Conservation (phyloP, 1,284 basidiomycete species). For the Moniliella sp. region DNA sequence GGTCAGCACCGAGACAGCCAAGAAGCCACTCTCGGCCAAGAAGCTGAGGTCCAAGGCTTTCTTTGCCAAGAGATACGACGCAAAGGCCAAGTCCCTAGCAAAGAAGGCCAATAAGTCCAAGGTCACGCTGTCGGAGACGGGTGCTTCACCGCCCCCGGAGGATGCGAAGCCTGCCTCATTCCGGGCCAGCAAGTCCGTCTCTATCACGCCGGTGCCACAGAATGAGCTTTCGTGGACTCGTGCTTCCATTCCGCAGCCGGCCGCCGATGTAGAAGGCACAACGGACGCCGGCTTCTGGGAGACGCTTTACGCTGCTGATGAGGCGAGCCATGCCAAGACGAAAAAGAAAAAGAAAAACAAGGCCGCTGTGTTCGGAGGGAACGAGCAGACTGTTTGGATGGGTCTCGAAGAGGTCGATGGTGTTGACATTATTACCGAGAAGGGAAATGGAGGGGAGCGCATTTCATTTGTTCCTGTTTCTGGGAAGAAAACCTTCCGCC, state of each 20-base stretch:
- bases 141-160: not conserved
- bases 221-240: conserved; percentile 1
- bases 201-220: not conserved
- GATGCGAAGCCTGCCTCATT: not conserved
- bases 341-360: not conserved
- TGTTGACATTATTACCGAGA: conserved; percentile 16
- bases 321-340: no score
- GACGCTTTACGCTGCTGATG: not conserved
- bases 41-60: no score
- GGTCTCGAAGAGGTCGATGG: conserved; percentile 14
- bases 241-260: conserved; percentile 1
- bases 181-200: not conserved
- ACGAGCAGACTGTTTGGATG: conserved; percentile 18
- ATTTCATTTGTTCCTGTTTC: conserved; percentile 8
- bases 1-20: not conserved
- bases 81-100: no score
- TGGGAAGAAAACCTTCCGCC: conserved; percentile 1
- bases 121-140: not conserved
- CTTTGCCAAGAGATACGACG: no score
- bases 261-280: conserved; percentile 1
- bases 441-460: conserved; percentile 8
- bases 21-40: no score
- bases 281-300: conserved; percentile 2
- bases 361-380: not conserved
- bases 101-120: conserved; percentile 1